Evolutionary conservation across 2,329 filamentous ascomycete species (phyloP), one percentile per base, ranked within the genome.

Genomic region (Colletotrichum destructivum): DNA sequence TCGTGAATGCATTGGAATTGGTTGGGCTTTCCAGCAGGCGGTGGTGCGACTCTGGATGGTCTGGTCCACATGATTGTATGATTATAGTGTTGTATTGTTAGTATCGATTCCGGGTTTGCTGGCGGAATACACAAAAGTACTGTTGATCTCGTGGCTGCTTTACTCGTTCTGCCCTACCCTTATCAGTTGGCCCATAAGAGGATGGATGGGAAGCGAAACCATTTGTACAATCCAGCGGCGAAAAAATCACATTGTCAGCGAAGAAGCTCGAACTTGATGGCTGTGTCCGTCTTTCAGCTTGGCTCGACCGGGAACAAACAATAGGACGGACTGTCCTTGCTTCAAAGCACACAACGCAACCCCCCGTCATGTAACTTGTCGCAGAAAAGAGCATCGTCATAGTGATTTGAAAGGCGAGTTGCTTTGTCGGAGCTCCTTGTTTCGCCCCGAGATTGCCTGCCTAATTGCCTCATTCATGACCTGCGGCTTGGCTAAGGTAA

Each of bases 1-100:
- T 77, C 75, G 42, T 66, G 47, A 18, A 75, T 69, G 38, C 73
- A 73, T 73, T 55, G 61, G 16, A 52, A 63, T 42, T 51, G 61
- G 23, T 16, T 62, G 15, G 60, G 35, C 54, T 56, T 56, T 42
- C 26, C 56, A 60, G 40, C 56, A 46, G 12, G 40, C 3, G 18
- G 35, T 23, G 54, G 54, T 16, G 35, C 35, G n/a, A 31, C 18
- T 40, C n/a, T 23, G 35, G 21, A n/a, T 13, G 35, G 35, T 13
- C 54, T 56, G 54, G 54, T 23, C 54, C 54, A 62, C 60, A 62
- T 62, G 2, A 31, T 52, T 16, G 31, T 31, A 1, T 31, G 31
- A 31, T 31, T 31, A 1, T 31, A 31, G 1, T 7, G 9, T 31
- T 31, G 31, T 13, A 42, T 21, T 42, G 54, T 13, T 26, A 31